Evolutionary conservation across 1,139 yeast species (phyloP).

Genomic region (Wickerhamiella infanticola): DNA sequence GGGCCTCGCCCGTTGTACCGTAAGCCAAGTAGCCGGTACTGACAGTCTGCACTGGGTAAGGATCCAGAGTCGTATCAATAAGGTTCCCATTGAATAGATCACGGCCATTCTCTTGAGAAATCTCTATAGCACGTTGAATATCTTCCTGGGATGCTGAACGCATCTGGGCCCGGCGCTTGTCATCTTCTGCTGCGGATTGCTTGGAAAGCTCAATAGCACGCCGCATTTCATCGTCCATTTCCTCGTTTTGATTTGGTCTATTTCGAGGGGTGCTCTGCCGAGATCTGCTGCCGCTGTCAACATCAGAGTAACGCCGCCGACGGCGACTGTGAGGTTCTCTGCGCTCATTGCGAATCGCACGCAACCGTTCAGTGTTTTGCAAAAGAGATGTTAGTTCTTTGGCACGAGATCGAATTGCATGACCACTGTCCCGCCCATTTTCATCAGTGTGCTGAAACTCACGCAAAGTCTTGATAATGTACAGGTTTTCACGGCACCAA

Average conservation of each 20-base stretch:
- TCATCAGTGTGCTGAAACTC: conserved; percentile 84
- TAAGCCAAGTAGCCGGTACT: conserved; percentile 16
- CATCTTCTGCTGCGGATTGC: conserved; percentile 84
- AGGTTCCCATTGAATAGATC: conserved; percentile 9
- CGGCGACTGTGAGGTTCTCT: conserved; percentile 11
- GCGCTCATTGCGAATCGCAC: conserved; percentile 39
- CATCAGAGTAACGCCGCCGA: conserved; percentile 10
- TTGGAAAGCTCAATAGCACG: conserved; percentile 72
- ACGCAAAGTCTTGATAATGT: conserved; percentile 76
- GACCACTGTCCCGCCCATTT: conserved; percentile 72
- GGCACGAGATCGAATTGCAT: conserved; percentile 76
- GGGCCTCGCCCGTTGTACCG: conserved; percentile 2
- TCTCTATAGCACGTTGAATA: conserved; percentile 61
- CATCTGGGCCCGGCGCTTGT: conserved; percentile 31
- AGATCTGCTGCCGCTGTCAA: conserved; percentile 9
- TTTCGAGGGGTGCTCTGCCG: conserved; percentile 5
- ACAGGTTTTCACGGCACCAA: conserved; percentile 88
- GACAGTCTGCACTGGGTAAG: conserved; percentile 2
- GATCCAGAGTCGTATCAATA: conserved; percentile 4
- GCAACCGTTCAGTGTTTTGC: conserved; percentile 70
- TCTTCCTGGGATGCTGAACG: conserved; percentile 44
- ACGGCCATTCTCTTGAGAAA: conserved; percentile 70
- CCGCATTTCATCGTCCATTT: conserved; percentile 68
- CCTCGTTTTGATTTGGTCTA: conserved; percentile 23
- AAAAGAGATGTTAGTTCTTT: conserved; percentile 70